Conservation (phyloP, 352 stramenopile species). For the Saprolegnia diclina region DNA sequence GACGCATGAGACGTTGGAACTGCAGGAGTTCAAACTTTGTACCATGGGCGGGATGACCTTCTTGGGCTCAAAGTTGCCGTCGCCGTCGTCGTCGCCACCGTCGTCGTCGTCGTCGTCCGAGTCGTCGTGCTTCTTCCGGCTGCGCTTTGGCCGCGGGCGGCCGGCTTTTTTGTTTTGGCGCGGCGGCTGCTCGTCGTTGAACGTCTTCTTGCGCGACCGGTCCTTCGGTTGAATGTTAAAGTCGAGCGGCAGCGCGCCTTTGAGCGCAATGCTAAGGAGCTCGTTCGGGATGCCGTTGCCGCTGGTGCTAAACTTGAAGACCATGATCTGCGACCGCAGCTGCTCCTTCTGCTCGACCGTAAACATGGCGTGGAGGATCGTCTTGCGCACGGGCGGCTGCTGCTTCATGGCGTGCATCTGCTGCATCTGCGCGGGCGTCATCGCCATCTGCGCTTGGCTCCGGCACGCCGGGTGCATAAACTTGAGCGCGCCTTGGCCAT, state of each 20-base stretch:
- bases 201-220: constrained; percentile 25
- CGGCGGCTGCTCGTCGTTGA: constrained; percentile 10
- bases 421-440: not conserved
- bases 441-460: constrained; percentile 24
- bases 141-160: constrained; percentile 33
- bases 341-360: constrained; percentile 83
- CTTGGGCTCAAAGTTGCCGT: constrained; percentile 34
- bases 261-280: constrained; percentile 54
- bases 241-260: not conserved
- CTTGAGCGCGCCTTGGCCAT: constrained; percentile 66
- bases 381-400: constrained; percentile 34
- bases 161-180: constrained; percentile 31
- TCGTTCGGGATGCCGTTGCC: constrained; percentile 72
- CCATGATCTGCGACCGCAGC: constrained; percentile 84
- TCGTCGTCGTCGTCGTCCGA: constrained; percentile 43
- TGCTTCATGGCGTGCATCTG: not conserved
- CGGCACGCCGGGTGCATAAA: constrained; percentile 77
- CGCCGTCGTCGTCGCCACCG: constrained; percentile 39
- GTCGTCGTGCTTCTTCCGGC: constrained; percentile 65
- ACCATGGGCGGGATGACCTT: not conserved
- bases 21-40: not conserved
- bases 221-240: constrained; percentile 24
- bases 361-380: constrained; percentile 53
- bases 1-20: not conserved
- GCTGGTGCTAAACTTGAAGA: constrained; percentile 86